These are phyloP conservation scores for Wickerhamomyces kurtzmanii DNA, from an alignment of 805 yeast genomes.

Conservation along the genomic window DNA sequence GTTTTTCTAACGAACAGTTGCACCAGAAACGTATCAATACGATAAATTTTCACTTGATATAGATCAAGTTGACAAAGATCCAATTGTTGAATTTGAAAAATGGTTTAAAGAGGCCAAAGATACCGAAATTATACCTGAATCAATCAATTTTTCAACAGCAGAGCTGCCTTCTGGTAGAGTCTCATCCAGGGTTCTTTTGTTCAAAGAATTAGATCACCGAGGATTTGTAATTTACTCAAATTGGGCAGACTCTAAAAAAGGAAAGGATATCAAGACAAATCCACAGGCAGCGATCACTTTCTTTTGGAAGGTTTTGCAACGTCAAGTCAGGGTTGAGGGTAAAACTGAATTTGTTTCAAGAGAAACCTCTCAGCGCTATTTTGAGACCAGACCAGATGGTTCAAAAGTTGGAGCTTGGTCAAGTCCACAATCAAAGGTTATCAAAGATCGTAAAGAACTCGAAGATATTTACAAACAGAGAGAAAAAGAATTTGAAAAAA, in stretches of 20 bases:
- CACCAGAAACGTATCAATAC: conserved; percentile 86
- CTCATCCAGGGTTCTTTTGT: conserved; percentile 71
- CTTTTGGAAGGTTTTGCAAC: conserved; percentile 86
- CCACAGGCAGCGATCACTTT: conserved; percentile 77
- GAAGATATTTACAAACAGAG: conserved; percentile 38
- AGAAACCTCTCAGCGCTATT: conserved; percentile 72
- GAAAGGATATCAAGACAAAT: conserved; percentile 59
- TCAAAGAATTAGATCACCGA: conserved; percentile 78
- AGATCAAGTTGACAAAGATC: conserved; percentile 42
- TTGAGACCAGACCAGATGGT: conserved; percentile 82
- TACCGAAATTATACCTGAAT: conserved; percentile 66
- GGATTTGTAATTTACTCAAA: conserved; percentile 89
- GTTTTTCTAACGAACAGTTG: too few species aligned
- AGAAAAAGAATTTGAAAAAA: conserved; percentile 48
- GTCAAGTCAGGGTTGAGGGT: conserved; percentile 94
- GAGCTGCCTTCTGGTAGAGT: conserved; percentile 85
- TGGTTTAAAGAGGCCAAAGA: conserved; percentile 80
- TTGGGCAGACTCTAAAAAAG: conserved; percentile 83
- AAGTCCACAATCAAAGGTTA: conserved; percentile 69
- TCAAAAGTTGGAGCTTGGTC: conserved; percentile 97
- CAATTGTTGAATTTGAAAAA: conserved; percentile 65
- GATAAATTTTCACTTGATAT: conserved; percentile 54
- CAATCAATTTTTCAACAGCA: conserved; percentile 83
- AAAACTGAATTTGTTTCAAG: conserved; percentile 59
- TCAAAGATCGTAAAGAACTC: conserved; percentile 52